Evolutionary conservation across 352 stramenopile genomes (phyloP), one percentile per base, ranked within the genome.

Genomic region (Pythium phragmiticola): DNA sequence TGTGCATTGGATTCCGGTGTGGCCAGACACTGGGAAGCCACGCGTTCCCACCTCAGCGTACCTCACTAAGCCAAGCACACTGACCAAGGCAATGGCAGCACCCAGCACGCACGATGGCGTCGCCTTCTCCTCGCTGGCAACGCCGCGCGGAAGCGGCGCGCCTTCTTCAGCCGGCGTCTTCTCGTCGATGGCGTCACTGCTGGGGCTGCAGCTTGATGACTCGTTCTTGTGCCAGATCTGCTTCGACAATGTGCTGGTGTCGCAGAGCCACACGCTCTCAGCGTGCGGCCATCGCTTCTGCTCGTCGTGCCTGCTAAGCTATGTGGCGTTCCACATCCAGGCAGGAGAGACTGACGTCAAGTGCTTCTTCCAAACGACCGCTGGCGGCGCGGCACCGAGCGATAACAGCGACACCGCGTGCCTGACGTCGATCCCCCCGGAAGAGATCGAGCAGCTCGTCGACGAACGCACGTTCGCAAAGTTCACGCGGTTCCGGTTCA

Each of bases 401-500:
- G 21, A 34, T 47, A 63, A 65, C 2, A 68, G 66, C 43, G 66
- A 65, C 1, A 61, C 67, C 2, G 63, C 73, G 21, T 88, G 81
- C 47, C 64, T 74, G 14, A 64, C 50, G 13, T 54, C 73, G 4
- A 86, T 92, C 51, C 26, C 61, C 4, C 50, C 63, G 12, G 63
- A 74, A 16, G 83, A 89, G 36, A 78, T 88, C 34, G 62, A 60
- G n/a, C 55, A 61, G n/a, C 58, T 84, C 16, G 64, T 88, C 11
- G 77, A 74, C 2, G 63, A 75, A 2, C 60, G 75, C 5, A 60
- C 79, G 9, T 93, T 74, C 71, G 69, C 69, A 21, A 92, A 90
- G 72, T 93, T 90, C 56, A 66, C 73, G 63, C 91, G 87, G 60
- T 88, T 96, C 55, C 85, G 89, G 52, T 96, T 96, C 63, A 92